phyloP scores from a whole-genome alignment of 768 basidiomycete genomes.

The Suillus luteus region DNA sequence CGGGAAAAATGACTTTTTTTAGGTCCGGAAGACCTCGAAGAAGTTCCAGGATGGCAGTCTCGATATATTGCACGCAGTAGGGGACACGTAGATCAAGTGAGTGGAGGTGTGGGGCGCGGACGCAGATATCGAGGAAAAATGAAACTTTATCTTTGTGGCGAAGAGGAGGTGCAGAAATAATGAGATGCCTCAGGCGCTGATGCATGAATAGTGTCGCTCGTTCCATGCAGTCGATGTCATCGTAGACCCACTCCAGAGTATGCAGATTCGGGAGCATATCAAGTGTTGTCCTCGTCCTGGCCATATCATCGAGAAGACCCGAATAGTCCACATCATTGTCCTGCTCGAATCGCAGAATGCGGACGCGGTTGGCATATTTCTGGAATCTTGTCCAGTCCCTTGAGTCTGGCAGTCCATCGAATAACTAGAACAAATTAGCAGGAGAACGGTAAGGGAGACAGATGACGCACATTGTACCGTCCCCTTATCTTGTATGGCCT shows the following conservation, averaged over 20 bases:
- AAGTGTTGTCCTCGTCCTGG: slow-evolving; percentile 53
- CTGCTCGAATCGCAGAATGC: slow-evolving; percentile 33
- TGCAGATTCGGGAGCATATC: slow-evolving; percentile 58
- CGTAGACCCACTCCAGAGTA: slow-evolving; percentile 49
- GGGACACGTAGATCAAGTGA: slow-evolving; percentile 48
- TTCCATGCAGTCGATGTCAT: slow-evolving; percentile 28
- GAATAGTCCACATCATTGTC: slow-evolving; percentile 18
- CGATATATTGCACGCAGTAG: slow-evolving; percentile 43
- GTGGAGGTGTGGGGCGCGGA: slow-evolving; percentile 53
- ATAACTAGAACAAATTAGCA: slow-evolving; percentile 34
- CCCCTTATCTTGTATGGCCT: slow-evolving; percentile 40
- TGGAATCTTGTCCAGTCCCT: slow-evolving; percentile 58
- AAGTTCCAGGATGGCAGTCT: slow-evolving; percentile 42
- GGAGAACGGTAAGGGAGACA: neutral
- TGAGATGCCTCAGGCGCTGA: slow-evolving; percentile 44
- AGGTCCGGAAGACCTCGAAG: slow-evolving; percentile 45
- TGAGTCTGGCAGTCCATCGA: slow-evolving; percentile 42
- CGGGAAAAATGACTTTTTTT: slow-evolving; percentile 50
- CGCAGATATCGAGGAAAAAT: slow-evolving; percentile 40
- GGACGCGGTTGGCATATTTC: slow-evolving; percentile 53
- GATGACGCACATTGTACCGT: slow-evolving; percentile 31
- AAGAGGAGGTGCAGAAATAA: slow-evolving; percentile 30
- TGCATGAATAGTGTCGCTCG: slow-evolving; percentile 60
- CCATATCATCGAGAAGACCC: slow-evolving; percentile 49
- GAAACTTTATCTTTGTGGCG: slow-evolving; percentile 20